phyloP scores from a whole-genome alignment of 2,329 filamentous ascomycete genomes.

The Clonostachys rosea region DNA sequence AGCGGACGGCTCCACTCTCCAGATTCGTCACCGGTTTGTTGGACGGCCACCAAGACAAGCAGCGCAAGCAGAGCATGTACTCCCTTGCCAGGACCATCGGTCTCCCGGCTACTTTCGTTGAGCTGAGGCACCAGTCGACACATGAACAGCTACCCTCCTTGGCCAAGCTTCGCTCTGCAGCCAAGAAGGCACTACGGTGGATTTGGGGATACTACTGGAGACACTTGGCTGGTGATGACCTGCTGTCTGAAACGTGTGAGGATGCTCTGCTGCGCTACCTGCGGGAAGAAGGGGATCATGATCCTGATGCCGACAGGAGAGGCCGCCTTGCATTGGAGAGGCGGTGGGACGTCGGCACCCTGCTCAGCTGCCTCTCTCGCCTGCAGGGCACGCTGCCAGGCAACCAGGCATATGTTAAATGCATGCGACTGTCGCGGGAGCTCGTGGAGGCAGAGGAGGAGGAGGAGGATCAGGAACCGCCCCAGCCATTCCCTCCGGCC shows the following conservation, averaged over 20 bases:
- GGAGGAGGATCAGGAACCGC: slow-evolving; percentile 7
- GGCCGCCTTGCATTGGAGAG: slow-evolving; percentile 21
- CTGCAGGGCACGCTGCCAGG: slow-evolving; percentile 33
- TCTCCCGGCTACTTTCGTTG: slow-evolving; percentile 76
- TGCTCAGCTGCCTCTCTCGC: slow-evolving; percentile 30
- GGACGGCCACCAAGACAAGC: slow-evolving; percentile 67
- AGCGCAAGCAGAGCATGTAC: slow-evolving; percentile 69
- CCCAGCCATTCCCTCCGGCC: slow-evolving; percentile 3
- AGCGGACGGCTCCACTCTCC: slow-evolving; percentile 2
- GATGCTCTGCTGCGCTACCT: slow-evolving; percentile 32
- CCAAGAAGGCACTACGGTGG: slow-evolving; percentile 71
- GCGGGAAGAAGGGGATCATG: slow-evolving; percentile 19
- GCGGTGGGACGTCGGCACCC: slow-evolving; percentile 25
- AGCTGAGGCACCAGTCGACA: slow-evolving; percentile 83
- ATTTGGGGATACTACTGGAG: slow-evolving; percentile 89
- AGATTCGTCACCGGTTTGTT: slow-evolving; percentile 79
- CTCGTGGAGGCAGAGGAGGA: slow-evolving; percentile 23
- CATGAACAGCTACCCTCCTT: slow-evolving; percentile 83
- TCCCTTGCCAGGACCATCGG: slow-evolving; percentile 63
- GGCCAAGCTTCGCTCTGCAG: slow-evolving; percentile 64
- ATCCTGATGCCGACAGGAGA: slow-evolving; percentile 8
- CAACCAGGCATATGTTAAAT: slow-evolving; percentile 36
- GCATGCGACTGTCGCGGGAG: slow-evolving; percentile 34
- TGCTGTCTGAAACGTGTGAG: slow-evolving; percentile 15
- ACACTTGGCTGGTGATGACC: slow-evolving; percentile 28